phyloP scores from a whole-genome alignment of 1,139 yeast species.

The Debaryomyces fabryi region DNA sequence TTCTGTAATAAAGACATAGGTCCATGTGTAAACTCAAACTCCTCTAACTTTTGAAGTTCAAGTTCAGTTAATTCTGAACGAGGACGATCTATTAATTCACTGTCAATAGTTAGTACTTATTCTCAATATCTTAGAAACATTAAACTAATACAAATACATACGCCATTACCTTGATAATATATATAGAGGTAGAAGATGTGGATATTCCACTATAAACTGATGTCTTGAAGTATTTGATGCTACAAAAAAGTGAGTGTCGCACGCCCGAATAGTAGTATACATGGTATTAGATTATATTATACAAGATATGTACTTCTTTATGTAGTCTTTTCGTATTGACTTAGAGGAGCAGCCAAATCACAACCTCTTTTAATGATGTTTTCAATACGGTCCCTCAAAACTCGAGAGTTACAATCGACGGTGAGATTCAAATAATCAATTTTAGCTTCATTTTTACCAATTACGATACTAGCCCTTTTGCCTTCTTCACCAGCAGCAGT shows the following conservation, averaged over 20 bases:
- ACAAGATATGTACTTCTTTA: slow-evolving; percentile 3
- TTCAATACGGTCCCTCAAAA: slow-evolving; percentile 78
- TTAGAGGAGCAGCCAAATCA: slow-evolving; percentile 80
- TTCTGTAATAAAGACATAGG: slow-evolving; percentile 86
- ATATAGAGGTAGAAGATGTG: background rate
- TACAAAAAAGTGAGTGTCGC: slow-evolving; percentile 3
- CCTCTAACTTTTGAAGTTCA: slow-evolving; percentile 82
- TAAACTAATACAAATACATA: slow-evolving; percentile 8
- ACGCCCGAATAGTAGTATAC: background rate
- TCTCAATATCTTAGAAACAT: background rate
- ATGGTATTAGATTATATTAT: background rate
- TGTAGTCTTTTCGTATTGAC: slow-evolving; percentile 27
- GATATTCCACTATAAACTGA: background rate
- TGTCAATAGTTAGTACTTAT: slow-evolving; percentile 25
- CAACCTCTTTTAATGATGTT: slow-evolving; percentile 79
- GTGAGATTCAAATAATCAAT: slow-evolving; percentile 64
- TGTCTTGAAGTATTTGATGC: background rate
- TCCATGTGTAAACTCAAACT: slow-evolving; percentile 87
- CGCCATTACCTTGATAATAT: slow-evolving; percentile 12
- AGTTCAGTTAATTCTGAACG: slow-evolving; percentile 78
- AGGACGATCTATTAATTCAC: slow-evolving; percentile 71
- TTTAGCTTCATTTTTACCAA: slow-evolving; percentile 75
- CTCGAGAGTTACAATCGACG: slow-evolving; percentile 78
- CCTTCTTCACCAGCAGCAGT: slow-evolving; percentile 37
- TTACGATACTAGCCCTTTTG: slow-evolving; percentile 55